phyloP scores from a whole-genome alignment of 768 basidiomycete genomes.

The Phlegmacium glaucopus region DNA sequence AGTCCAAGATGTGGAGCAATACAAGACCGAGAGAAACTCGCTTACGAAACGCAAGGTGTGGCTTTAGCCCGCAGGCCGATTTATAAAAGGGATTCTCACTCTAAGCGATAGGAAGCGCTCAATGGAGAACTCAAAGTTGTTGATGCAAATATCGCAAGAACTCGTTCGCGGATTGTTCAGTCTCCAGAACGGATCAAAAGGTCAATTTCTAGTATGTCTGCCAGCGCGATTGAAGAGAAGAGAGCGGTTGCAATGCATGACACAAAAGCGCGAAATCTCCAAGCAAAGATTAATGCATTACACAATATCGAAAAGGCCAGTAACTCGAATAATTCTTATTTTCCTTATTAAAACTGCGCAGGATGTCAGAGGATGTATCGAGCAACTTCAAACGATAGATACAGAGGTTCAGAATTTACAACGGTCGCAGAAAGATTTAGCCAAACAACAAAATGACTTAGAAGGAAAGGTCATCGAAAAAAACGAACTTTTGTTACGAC shows the following conservation, averaged over 20 bases:
- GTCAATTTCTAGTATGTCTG: slow-evolving; percentile 74
- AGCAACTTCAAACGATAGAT: slow-evolving; percentile 74
- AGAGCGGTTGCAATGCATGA: slow-evolving; percentile 61
- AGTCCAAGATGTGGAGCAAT: slow-evolving; percentile 62
- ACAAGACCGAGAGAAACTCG: slow-evolving; percentile 68
- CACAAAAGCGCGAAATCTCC: slow-evolving; percentile 73
- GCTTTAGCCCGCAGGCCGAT: too few species aligned
- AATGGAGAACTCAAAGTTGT: slow-evolving; percentile 57
- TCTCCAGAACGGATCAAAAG: slow-evolving; percentile 88
- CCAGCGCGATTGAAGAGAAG: slow-evolving; percentile 68
- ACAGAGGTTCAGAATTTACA: slow-evolving; percentile 65
- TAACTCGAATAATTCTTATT: slow-evolving; percentile 3
- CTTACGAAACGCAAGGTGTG: slow-evolving; percentile 61
- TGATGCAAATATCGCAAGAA: slow-evolving; percentile 59
- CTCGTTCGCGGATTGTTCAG: slow-evolving; percentile 78
- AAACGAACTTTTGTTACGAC: slow-evolving; percentile 61
- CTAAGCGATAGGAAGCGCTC: slow-evolving; percentile 47
- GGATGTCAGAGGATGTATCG: slow-evolving; percentile 70
- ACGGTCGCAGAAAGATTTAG: slow-evolving; percentile 61
- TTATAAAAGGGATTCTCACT: too few species aligned
- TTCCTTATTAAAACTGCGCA: slow-evolving; percentile 20
- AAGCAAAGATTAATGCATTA: slow-evolving; percentile 68
- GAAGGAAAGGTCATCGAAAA: slow-evolving; percentile 74
- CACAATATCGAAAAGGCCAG: slow-evolving; percentile 72
- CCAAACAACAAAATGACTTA: slow-evolving; percentile 63